Evolutionary conservation across 2,329 filamentous ascomycete species (phyloP).

Genomic region (Nigrospora oryzae): DNA sequence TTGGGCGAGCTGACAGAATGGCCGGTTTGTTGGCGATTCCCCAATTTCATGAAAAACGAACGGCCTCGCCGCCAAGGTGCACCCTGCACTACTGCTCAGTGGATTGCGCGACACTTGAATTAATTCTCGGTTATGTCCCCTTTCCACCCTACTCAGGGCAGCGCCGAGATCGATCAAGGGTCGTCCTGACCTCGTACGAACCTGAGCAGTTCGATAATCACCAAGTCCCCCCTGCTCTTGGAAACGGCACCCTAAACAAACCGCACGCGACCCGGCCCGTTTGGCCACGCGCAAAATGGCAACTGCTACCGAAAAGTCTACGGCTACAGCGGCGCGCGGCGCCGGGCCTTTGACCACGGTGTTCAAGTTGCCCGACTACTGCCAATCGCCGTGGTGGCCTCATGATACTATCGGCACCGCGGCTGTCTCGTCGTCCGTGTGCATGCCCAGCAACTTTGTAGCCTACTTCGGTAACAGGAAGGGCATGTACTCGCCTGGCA

Average conservation of each 20-base stretch:
- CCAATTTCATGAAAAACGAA: too few species aligned
- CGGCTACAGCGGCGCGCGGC: not conserved
- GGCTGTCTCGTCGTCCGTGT: not conserved
- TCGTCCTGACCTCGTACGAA: too few species aligned
- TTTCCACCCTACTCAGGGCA: too few species aligned
- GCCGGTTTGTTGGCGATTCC: too few species aligned
- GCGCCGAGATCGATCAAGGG: too few species aligned
- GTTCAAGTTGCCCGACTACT: not conserved
- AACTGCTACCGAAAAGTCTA: not conserved
- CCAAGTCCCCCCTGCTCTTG: not conserved
- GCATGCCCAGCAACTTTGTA: not conserved
- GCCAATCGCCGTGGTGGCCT: not conserved
- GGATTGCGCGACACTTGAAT: too few species aligned
- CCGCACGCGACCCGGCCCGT: not conserved
- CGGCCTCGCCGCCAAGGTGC: too few species aligned
- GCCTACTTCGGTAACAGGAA: not conserved
- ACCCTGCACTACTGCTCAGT: too few species aligned
- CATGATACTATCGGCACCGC: not conserved
- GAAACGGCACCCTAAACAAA: not conserved
- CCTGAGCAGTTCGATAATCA: too few species aligned
- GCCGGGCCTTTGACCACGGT: not conserved
- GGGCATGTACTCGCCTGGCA: not conserved
- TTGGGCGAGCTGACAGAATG: too few species aligned
- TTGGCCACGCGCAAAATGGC: not conserved
- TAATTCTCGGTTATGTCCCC: too few species aligned